phyloP scores from a whole-genome alignment of 2,329 filamentous ascomycete species.

The Aspergillus sp. region DNA sequence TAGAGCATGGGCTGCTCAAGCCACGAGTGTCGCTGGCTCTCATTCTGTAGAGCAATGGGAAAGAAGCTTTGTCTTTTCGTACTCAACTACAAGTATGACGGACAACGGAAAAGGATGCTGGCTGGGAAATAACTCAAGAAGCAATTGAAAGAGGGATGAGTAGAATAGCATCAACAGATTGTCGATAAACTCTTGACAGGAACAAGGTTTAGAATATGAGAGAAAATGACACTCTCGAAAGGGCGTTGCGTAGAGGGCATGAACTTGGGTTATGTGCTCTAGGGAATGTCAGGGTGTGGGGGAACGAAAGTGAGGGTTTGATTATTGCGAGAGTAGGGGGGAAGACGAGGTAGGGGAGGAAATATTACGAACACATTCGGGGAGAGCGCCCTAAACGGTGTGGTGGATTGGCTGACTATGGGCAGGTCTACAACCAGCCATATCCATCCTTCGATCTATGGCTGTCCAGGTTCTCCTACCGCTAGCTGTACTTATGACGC shows the following conservation, averaged over 20 bases:
- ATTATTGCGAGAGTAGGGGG: neutral
- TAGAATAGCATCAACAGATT: neutral
- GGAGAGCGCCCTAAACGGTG: neutral
- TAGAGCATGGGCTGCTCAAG: constrained; percentile 39
- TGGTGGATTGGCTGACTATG: neutral
- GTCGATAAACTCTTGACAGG: neutral
- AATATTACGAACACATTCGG: neutral
- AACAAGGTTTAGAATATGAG: neutral
- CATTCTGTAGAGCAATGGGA: constrained; percentile 17
- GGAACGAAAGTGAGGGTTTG: neutral
- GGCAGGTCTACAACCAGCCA: neutral
- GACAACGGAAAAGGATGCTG: neutral
- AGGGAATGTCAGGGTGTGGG: neutral
- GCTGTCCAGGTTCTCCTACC: neutral
- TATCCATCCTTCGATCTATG: neutral
- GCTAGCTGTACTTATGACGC: neutral
- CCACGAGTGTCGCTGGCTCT: constrained; percentile 26
- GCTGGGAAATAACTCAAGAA: neutral
- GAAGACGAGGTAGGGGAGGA: neutral
- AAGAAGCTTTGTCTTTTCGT: neutral
- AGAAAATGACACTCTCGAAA: neutral
- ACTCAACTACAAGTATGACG: neutral
- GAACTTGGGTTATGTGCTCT: neutral
- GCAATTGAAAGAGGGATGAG: too few relatives aligned
- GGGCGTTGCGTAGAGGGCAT: neutral